Evolutionary conservation across 1,284 basidiomycete species (phyloP), one percentile per base, ranked within the genome.

Genomic region (Cryptococcus floricola): DNA sequence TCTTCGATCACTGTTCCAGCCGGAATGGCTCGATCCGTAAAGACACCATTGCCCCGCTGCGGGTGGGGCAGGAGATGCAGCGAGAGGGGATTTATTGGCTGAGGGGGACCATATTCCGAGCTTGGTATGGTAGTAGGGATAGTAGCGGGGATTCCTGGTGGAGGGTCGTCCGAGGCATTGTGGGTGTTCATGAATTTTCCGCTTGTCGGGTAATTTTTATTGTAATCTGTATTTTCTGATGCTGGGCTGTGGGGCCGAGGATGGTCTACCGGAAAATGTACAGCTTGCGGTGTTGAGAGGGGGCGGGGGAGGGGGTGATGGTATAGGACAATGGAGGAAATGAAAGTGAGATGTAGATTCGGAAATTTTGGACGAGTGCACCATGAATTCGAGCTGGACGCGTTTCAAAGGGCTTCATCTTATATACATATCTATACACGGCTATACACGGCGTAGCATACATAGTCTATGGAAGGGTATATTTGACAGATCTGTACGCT

Each of bases 1-100:
- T 87, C 84, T 72, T 97, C 93, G 57, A 97, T 72, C 12, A 88
- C 57, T 0, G 86, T 87, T 16, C 84, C 81, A 2, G 82, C 78
- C 10, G 84, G 79, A 53, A 94, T 87, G 34, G 71, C 62, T 38
- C 76, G 74, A 5, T 83, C 78, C 39, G 89, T 64, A 48, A 77
- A 78, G 2, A 77, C 71, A 25, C 77, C 77, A 39, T 72, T 61
- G 8, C 76, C 75, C 1, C 72, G 57, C 1, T 59, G 58, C 0
- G 71, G 65, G 16, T 70, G 61, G 5, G 66, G 59, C 13, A 59
- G 54, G 27, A 77, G 64, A n/a, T 67, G 49, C 2, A 77, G 67
- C 1, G 50, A 45, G n/a, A 70, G 62, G 0, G 77, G 77, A 56
- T 78, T 78, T 38, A 77, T 23, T 42, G 41, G n/a, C 41, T 42